Base-by-base conservation (phyloP, 495 filamentous ascomycete genomes). In the Tuber microsphaerosporum region DNA sequence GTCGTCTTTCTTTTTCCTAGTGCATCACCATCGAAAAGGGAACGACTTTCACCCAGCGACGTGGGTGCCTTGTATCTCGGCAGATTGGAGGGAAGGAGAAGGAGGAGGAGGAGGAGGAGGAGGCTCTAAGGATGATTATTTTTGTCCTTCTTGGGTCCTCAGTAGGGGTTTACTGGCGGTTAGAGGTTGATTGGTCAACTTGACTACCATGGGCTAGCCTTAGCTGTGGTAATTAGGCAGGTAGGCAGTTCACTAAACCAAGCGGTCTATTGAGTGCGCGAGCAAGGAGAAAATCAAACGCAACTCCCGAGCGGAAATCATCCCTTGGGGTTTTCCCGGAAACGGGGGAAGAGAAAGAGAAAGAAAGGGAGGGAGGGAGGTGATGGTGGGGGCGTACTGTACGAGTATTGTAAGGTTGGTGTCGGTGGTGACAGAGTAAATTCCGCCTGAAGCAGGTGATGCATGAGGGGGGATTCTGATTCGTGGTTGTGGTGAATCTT, bases 271-370 rank as follows among this genome's bases (percentile, higher is more conserved):
- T 31, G 56, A 31, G 56, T 65, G 56, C 56, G 56, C 56, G 56
- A 65, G 56, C 17, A 31, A 31, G n/a, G 26, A 65, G 56, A 65
- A 31, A 31, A 31, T 65, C 56, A 65, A 17, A 65, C n/a, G 56
- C 56, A 65, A 65, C 56, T 65, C 56, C 56, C 56, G 56, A 65
- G 56, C 26, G 56, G n/a, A 65, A 65, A 31, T 17, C 56, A 17
- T 17, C 31, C 56, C 56, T 31, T 1, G 26, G 5, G n/a, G 3
- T 65, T 31, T 26, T 31, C n/a, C 56, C n/a, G 56, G 26, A 31
- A 31, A 31, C 26, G n/a, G 56, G 10, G 26, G 56, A 17, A 31
- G 56, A 56, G 48, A 31, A 8, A 17, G n/a, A 10, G 48, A 56
- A 22, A 2, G 26, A 6, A n/a, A 2, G 6, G 1, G 51, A 31